Evolutionary conservation across 2,329 filamentous ascomycete genomes (phyloP).

Genomic region (Coniosporium uncinatum): DNA sequence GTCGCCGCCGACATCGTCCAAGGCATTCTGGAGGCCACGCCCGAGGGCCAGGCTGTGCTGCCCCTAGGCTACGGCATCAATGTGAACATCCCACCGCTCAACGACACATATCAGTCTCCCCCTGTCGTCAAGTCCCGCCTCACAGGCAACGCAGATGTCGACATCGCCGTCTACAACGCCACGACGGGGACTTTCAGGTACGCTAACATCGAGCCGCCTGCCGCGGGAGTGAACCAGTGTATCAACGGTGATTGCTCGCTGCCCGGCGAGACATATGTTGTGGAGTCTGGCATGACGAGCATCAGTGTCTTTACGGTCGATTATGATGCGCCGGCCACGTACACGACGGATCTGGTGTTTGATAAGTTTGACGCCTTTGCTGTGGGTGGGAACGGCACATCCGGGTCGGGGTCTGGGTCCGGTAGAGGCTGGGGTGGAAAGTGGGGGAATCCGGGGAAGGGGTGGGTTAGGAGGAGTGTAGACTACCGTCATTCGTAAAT

Average conservation of each 20-base stretch:
- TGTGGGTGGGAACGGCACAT: too few relatives aligned
- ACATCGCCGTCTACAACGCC: constrained; percentile 37
- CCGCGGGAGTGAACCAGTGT: constrained; percentile 39
- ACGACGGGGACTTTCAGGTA: constrained; percentile 37
- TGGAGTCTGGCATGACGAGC: constrained; percentile 31
- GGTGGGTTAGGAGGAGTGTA: neutral
- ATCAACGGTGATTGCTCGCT: constrained; percentile 45
- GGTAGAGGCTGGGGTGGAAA: neutral
- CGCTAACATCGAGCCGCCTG: constrained; percentile 36
- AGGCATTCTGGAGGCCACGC: constrained; percentile 32
- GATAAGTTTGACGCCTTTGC: too few relatives aligned
- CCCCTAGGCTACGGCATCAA: constrained; percentile 44
- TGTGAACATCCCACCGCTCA: constrained; percentile 43
- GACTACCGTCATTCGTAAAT: neutral
- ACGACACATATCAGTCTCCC: constrained; percentile 30
- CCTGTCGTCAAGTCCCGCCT: constrained; percentile 41
- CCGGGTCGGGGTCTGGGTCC: too few relatives aligned
- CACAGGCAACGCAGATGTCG: constrained; percentile 41
- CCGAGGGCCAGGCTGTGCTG: constrained; percentile 21
- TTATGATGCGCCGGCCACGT: constrained; percentile 37
- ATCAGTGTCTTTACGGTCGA: constrained; percentile 45
- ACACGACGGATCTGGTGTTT: constrained; percentile 14
- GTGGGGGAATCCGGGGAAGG: too few relatives aligned
- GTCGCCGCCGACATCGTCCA: constrained; percentile 37
- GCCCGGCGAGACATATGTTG: constrained; percentile 43